Conservation (phyloP, 495 filamentous ascomycete species). For the Barbatosphaeria neglecta region DNA sequence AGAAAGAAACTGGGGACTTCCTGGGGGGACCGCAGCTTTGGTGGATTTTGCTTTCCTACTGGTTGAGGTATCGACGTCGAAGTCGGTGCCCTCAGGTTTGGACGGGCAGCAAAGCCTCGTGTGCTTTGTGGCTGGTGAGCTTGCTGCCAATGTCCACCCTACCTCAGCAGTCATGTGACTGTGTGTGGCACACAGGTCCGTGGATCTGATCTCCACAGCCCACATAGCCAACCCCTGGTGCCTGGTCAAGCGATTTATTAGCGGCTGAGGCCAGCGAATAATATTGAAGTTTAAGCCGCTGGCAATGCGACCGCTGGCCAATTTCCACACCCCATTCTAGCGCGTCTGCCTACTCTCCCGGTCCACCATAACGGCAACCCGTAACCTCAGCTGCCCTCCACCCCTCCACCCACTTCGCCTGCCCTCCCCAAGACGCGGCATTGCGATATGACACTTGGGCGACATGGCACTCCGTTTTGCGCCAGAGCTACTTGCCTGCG, state of each 20-base stretch:
- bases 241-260: too few relatives aligned
- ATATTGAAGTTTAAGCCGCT: too few relatives aligned
- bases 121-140: neutral
- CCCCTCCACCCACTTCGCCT: neutral
- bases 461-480: constrained; percentile 11
- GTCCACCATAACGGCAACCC: too few relatives aligned
- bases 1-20: too few relatives aligned
- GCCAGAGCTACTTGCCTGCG: neutral
- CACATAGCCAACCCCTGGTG: too few relatives aligned
- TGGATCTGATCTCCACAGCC: too few relatives aligned
- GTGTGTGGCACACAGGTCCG: neutral
- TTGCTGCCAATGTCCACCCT: neutral
- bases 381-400: too few relatives aligned
- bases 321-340: neutral
- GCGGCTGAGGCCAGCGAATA: too few relatives aligned
- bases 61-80: neutral
- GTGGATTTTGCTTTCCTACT: neutral
- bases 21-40: too few relatives aligned
- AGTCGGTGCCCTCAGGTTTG: neutral
- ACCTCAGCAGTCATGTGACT: neutral
- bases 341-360: constrained; percentile 6
- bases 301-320: too few relatives aligned
- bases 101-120: neutral
- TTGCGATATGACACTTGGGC: constrained; percentile 9
- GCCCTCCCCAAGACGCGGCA: neutral